Evolutionary conservation across 768 basidiomycete species (phyloP).

Genomic region (Imleria badia): DNA sequence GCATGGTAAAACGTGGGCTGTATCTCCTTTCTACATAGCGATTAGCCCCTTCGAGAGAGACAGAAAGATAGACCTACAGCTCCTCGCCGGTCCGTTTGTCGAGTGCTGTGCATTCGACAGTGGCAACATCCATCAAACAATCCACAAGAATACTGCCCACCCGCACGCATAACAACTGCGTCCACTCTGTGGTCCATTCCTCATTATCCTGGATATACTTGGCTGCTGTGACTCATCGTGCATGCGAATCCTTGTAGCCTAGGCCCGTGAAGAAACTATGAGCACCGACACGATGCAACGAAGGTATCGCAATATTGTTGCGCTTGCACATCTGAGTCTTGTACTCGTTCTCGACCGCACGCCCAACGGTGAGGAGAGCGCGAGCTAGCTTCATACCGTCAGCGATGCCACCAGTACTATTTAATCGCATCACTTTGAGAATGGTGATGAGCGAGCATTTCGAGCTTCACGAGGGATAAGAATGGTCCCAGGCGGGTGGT

Average conservation of each 20-base stretch:
- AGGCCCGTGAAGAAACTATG: slow-evolving; percentile 54
- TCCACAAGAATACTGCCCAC: slow-evolving; percentile 84
- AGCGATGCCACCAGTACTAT: too few relatives aligned
- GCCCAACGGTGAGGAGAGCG: slow-evolving; percentile 76
- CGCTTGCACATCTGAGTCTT: slow-evolving; percentile 76
- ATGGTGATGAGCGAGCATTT: slow-evolving; percentile 83
- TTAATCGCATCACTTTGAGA: too few relatives aligned
- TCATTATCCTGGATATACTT: slow-evolving; percentile 65
- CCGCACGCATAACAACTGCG: slow-evolving; percentile 69
- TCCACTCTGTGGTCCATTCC: slow-evolving; percentile 82
- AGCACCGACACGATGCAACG: slow-evolving; percentile 26
- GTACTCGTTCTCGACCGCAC: slow-evolving; percentile 87
- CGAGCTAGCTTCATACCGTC: slow-evolving; percentile 89
- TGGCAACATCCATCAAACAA: slow-evolving; percentile 80
- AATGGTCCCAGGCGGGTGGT: slow-evolving; percentile 59
- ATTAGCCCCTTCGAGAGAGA: slow-evolving; percentile 5
- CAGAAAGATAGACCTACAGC: slow-evolving; percentile 46
- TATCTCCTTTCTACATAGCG: slow-evolving; percentile 55
- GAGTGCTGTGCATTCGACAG: slow-evolving; percentile 59
- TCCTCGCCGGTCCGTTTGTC: slow-evolving; percentile 59
- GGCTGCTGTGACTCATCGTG: slow-evolving; percentile 64
- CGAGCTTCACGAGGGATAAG: slow-evolving; percentile 68
- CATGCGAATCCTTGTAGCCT: slow-evolving; percentile 61
- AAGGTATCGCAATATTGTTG: slow-evolving; percentile 54
- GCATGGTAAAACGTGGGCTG: slow-evolving; percentile 91